Evolutionary conservation across 2,329 filamentous ascomycete genomes (phyloP).

Genomic region (Aspergillus luchuensis): DNA sequence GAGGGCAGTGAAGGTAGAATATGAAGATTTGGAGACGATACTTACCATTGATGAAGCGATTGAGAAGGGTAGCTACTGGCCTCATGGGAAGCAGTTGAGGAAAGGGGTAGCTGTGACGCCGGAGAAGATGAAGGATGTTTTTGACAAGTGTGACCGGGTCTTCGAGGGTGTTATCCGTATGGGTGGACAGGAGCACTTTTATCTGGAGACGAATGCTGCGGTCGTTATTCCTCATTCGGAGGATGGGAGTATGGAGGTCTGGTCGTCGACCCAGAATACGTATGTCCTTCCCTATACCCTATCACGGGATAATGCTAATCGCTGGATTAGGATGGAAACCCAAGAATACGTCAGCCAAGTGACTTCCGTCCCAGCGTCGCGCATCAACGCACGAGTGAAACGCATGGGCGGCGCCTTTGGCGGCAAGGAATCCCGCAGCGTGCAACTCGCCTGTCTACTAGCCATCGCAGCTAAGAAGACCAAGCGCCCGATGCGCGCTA

Average conservation of each 20-base stretch:
- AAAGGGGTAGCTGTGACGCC: constrained; percentile 55
- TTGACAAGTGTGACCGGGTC: constrained; percentile 10
- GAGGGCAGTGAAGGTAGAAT: constrained; percentile 75
- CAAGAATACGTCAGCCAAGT: constrained; percentile 79
- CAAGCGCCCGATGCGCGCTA: constrained; percentile 74
- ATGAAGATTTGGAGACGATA: constrained; percentile 79
- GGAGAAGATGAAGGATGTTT: constrained; percentile 4
- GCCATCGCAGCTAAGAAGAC: constrained; percentile 79
- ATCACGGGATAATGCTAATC: not conserved
- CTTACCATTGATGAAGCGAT: constrained; percentile 90
- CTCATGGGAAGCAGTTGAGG: constrained; percentile 73
- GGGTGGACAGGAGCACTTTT: constrained; percentile 80
- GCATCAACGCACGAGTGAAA: constrained; percentile 79
- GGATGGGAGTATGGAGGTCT: constrained; percentile 86
- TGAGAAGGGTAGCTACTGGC: constrained; percentile 75
- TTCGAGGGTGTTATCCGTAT: constrained; percentile 40
- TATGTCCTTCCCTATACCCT: constrained; percentile 43
- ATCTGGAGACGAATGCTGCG: constrained; percentile 82
- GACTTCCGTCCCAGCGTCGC: constrained; percentile 73
- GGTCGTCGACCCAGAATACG: constrained; percentile 82
- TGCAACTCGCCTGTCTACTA: constrained; percentile 73
- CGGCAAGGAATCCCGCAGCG: constrained; percentile 79
- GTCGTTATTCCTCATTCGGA: constrained; percentile 79
- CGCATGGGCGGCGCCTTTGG: constrained; percentile 84
- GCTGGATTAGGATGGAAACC: constrained; percentile 43